Conservation (phyloP, 352 stramenopile species). For the Phytophthora pistaciae region DNA sequence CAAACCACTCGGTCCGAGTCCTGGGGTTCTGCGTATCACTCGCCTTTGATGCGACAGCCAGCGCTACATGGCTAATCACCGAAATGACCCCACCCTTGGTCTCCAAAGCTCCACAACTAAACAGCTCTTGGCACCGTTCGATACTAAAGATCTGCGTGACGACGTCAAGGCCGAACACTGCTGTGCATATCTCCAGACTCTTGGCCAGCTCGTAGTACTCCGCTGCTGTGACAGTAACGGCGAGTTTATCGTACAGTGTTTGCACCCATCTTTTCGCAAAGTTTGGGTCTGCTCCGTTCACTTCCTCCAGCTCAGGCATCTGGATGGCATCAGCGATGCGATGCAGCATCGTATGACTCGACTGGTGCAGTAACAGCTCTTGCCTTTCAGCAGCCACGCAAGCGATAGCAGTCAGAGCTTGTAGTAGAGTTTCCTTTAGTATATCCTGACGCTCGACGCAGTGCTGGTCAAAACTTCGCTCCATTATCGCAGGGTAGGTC, state of each 20-base stretch:
- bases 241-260: background rate
- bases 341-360: constrained; percentile 45
- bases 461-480: background rate
- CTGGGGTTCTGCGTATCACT: constrained; percentile 1
- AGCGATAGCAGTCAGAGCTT: constrained; percentile 2
- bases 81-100: constrained; percentile 21
- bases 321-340: constrained; percentile 39
- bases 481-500: background rate
- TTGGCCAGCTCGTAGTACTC: background rate
- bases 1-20: background rate
- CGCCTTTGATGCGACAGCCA: constrained; percentile 9
- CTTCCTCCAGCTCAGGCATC: constrained; percentile 40
- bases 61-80: constrained; percentile 23
- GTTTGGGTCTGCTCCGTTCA: constrained; percentile 6
- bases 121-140: constrained; percentile 30
- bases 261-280: constrained; percentile 19
- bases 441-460: background rate
- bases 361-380: constrained; percentile 44
- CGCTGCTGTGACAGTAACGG: background rate
- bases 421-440: background rate
- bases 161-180: constrained; percentile 19
- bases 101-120: background rate
- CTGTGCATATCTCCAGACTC: constrained; percentile 11
- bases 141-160: constrained; percentile 29
- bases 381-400: constrained; percentile 31